These are phyloP conservation scores for Sporisorium reilianum DNA, from an alignment of 1,284 basidiomycete species.

Conservation along the genomic window DNA sequence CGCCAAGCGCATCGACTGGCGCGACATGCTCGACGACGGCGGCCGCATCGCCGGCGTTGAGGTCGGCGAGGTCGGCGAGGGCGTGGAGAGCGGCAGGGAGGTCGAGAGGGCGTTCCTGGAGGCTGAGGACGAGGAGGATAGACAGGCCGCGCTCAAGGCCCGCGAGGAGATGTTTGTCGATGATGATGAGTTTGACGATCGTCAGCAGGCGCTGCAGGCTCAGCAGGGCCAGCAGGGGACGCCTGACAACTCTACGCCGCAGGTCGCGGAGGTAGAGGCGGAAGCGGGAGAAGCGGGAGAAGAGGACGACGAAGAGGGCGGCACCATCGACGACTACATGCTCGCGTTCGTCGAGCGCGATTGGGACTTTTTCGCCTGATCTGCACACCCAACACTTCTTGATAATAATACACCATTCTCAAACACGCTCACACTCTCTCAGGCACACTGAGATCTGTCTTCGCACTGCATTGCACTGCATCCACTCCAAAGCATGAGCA, in stretches of 20 bases:
- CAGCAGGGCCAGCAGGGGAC: no score
- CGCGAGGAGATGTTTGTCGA: conserved; percentile 84
- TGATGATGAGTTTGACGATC: conserved; percentile 71
- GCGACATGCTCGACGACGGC: conserved; percentile 78
- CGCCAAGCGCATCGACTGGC: conserved; percentile 77
- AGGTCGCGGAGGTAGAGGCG: conserved; percentile 72
- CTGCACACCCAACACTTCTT: neutral
- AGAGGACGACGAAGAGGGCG: conserved; percentile 74
- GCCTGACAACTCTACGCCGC: no score
- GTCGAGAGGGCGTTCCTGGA: conserved; percentile 80
- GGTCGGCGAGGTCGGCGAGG: conserved; percentile 60
- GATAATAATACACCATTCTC: neutral
- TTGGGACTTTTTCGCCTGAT: conserved; percentile 77
- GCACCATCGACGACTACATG: conserved; percentile 88
- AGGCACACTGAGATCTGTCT: neutral
- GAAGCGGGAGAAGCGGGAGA: conserved; percentile 70
- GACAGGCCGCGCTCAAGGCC: conserved; percentile 82
- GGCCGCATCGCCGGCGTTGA: conserved; percentile 61
- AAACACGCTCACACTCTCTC: neutral
- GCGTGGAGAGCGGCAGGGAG: conserved; percentile 69
- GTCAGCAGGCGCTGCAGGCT: conserved; percentile 1
- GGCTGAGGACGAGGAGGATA: conserved; percentile 89
- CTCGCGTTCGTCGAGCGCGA: conserved; percentile 80
- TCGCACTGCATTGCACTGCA: neutral
- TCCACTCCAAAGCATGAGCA: neutral